A percentile compares a stretch with the other conserved stretches of the same genome.
These are phyloP conservation scores for Hypomyces perniciosus DNA, from an alignment of 2,329 filamentous ascomycete genomes.

Conservation along the genomic window DNA sequence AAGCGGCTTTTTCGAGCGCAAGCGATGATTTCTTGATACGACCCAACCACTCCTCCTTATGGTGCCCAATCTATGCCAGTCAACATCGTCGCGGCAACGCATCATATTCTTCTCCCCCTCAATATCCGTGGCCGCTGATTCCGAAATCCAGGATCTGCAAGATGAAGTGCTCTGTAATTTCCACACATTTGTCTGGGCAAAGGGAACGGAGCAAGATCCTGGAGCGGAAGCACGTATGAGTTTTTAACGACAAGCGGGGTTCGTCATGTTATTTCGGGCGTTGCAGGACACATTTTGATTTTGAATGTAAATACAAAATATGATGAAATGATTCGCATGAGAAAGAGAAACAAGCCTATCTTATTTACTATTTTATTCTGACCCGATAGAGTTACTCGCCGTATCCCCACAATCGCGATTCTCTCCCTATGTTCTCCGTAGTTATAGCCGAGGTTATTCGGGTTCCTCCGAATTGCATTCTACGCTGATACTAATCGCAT, in stretches of 20 bases:
- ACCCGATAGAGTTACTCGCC: not conserved
- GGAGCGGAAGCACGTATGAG: not conserved
- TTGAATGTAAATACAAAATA: slow-evolving; percentile 10
- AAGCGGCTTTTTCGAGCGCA: slow-evolving; percentile 87
- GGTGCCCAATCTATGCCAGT: not conserved
- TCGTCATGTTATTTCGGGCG: slow-evolving; percentile 6
- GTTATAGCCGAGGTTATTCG: slow-evolving; percentile 15
- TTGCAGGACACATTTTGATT: slow-evolving; percentile 4
- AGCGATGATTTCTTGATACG: slow-evolving; percentile 48
- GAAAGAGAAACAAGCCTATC: not conserved
- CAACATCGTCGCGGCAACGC: not conserved
- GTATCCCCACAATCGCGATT: slow-evolving; percentile 11
- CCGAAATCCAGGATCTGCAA: not conserved
- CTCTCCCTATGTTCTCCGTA: not conserved
- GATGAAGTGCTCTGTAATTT: not conserved
- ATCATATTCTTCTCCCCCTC: not conserved
- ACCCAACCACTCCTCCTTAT: not conserved
- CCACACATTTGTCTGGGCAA: not conserved
- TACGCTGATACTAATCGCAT: not conserved
- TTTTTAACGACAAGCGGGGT: slow-evolving; percentile 6
- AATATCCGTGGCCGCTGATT: not conserved
- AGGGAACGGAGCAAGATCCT: not conserved
- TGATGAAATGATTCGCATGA: slow-evolving; percentile 10
- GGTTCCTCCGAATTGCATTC: not conserved
- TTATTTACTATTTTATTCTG: slow-evolving; percentile 6